Evolutionary conservation across 768 basidiomycete genomes (phyloP).

Genomic region (Serendipita indica): DNA sequence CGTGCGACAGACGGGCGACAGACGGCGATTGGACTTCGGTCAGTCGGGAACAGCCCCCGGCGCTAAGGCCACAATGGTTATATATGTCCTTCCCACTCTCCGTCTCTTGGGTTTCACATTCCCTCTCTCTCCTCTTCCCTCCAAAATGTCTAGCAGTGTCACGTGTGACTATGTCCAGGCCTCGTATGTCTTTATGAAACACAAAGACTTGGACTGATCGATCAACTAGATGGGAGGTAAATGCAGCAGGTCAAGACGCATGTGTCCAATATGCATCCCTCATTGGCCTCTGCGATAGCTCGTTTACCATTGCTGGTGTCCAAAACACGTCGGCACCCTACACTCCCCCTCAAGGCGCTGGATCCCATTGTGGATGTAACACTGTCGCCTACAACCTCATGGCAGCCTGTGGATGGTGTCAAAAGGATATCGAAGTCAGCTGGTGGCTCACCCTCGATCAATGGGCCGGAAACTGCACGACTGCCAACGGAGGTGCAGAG

Average conservation of each 20-base stretch:
- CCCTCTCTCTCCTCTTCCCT: too few relatives aligned
- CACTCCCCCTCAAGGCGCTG: neutral
- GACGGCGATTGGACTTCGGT: too few relatives aligned
- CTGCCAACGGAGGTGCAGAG: neutral
- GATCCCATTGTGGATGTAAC: neutral
- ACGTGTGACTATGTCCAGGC: too few relatives aligned
- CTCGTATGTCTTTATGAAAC: too few relatives aligned
- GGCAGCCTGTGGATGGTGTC: conserved; percentile 1
- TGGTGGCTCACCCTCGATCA: neutral
- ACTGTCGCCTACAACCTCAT: neutral
- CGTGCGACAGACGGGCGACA: too few relatives aligned
- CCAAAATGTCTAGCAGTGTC: too few relatives aligned
- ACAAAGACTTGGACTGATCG: neutral
- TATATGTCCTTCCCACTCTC: too few relatives aligned
- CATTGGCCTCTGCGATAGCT: neutral
- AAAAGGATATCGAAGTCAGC: neutral
- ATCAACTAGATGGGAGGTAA: neutral
- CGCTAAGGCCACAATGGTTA: too few relatives aligned
- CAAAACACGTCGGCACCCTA: neutral
- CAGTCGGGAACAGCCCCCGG: too few relatives aligned
- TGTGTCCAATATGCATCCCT: neutral
- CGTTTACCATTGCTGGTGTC: neutral
- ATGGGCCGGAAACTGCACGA: neutral
- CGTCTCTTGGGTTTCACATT: too few relatives aligned
- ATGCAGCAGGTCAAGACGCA: neutral